These are phyloP conservation scores for Triticum aestivum DNA, from an alignment of 176 grass and related monocot genomes.

Conservation along the genomic window IWGSC_CS_RefSeq_v2.1 NC_057804.1:81238819-81239318, in stretches of 20 bases:
- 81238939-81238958: too few species aligned
- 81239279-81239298: slow-evolving; percentile 6
- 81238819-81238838: too few species aligned
- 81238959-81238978: too few species aligned
- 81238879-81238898: too few species aligned
- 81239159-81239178: slow-evolving; percentile 14
- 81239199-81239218: background rate
- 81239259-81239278: slow-evolving; percentile 27
- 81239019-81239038: background rate
- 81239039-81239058: background rate
- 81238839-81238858: too few species aligned
- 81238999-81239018: background rate
- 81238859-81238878: too few species aligned
- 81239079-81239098: slow-evolving; percentile 1
- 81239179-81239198: slow-evolving; percentile 1
- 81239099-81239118: background rate
- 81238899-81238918: too few species aligned
- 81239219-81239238: background rate
- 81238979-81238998: background rate
- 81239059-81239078: slow-evolving; percentile 6
- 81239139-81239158: background rate
- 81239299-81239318: slow-evolving; percentile 26
- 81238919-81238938: too few species aligned
- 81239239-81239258: background rate
- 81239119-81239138: background rate